phyloP scores from a whole-genome alignment of 2,329 filamentous ascomycete genomes.

The Stachybotrys echinatus region DNA sequence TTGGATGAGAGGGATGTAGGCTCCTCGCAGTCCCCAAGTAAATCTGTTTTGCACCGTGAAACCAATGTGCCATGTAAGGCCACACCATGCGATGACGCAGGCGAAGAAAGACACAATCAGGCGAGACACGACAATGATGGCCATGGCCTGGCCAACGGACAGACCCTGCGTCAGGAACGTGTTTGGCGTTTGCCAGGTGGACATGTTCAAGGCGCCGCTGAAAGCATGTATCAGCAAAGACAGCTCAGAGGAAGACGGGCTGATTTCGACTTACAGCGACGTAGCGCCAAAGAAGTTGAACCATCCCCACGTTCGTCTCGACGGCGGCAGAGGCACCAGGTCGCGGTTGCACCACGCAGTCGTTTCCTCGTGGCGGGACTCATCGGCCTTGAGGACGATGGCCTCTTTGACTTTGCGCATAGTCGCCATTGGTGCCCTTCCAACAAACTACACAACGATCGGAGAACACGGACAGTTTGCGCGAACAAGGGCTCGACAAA shows the following conservation, averaged over 20 bases:
- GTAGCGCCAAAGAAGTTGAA: slow-evolving; percentile 38
- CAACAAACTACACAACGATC: no score
- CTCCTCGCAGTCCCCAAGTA: slow-evolving; percentile 41
- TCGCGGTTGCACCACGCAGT: slow-evolving; percentile 44
- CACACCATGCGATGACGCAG: slow-evolving; percentile 39
- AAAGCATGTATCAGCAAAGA: no score
- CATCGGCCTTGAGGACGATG: slow-evolving; percentile 30
- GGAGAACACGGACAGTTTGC: no score
- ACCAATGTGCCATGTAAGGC: slow-evolving; percentile 44
- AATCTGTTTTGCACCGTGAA: slow-evolving; percentile 44
- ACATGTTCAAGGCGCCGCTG: slow-evolving; percentile 14
- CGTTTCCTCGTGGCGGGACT: slow-evolving; percentile 36
- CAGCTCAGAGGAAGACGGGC: no score
- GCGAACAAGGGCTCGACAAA: no score
- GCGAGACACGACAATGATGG: slow-evolving; percentile 38
- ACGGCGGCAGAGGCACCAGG: slow-evolving; percentile 32
- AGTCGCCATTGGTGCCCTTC: no score
- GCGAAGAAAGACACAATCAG: slow-evolving; percentile 36
- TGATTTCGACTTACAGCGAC: slow-evolving; percentile 28
- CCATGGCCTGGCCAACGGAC: slow-evolving; percentile 41
- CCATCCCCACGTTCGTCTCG: slow-evolving; percentile 41
- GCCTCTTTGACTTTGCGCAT: slow-evolving; percentile 22
- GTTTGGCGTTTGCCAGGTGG: slow-evolving; percentile 42
- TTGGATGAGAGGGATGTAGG: slow-evolving; percentile 41
- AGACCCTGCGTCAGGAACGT: slow-evolving; percentile 40